Evolutionary conservation across 2,329 filamentous ascomycete genomes (phyloP).

Genomic region (Arthrobotrys megalospora): DNA sequence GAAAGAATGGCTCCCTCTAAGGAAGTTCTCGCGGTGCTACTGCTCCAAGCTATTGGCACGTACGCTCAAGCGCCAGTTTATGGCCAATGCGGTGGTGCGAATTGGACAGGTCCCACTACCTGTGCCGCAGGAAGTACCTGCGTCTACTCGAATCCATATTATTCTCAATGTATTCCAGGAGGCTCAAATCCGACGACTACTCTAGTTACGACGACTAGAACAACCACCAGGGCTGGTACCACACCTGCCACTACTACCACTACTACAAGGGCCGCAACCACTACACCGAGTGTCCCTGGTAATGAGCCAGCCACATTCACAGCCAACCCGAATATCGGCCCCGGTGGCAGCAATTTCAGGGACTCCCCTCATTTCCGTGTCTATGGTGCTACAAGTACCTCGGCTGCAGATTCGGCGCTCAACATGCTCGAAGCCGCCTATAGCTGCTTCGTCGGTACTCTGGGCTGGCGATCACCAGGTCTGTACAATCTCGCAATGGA

Average conservation of each 20-base stretch:
- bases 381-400: conserved; percentile 65
- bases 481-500: conserved; percentile 66
- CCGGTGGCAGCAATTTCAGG: conserved; percentile 66
- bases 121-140: conserved; percentile 68
- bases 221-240: conserved; percentile 13
- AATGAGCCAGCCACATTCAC: conserved; percentile 64
- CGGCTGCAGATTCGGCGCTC: conserved; percentile 66
- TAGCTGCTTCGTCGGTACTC: conserved; percentile 67
- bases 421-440: conserved; percentile 70
- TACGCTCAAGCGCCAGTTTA: conserved; percentile 40
- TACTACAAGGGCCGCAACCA: conserved; percentile 19
- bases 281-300: conserved; percentile 25
- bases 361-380: conserved; percentile 69
- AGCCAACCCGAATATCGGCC: conserved; percentile 66
- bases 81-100: conserved; percentile 67
- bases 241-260: conserved; percentile 18
- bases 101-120: conserved; percentile 67
- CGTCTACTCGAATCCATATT: conserved; percentile 68
- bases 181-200: conserved; percentile 26
- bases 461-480: conserved; percentile 68
- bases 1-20: conserved; percentile 8
- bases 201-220: conserved; percentile 24
- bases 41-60: conserved; percentile 26
- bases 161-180: conserved; percentile 68
- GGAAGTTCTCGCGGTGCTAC: not conserved